Percentiles rank a stretch among this genome's conserved stretches.
phyloP scores from a whole-genome alignment of 164 flowering plant species.

The Nymphaea thermarum region DNA sequence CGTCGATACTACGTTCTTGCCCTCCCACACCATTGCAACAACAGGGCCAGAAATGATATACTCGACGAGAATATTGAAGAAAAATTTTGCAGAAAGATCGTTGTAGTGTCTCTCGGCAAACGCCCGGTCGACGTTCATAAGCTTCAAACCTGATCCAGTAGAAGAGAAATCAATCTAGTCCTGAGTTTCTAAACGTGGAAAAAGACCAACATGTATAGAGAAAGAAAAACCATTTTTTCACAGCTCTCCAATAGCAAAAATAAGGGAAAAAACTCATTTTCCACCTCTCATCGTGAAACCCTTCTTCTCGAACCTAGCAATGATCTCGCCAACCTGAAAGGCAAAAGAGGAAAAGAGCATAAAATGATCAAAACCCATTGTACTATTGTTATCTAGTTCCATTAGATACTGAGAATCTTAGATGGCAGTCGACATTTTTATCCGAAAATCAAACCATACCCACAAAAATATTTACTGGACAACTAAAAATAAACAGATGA shows the following conservation, averaged over 20 bases:
- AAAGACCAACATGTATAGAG: not conserved
- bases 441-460: not conserved
- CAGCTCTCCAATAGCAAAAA: not conserved
- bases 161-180: not conserved
- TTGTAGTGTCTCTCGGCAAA: constrained; percentile 87
- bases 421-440: not conserved
- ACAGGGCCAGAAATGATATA: constrained; percentile 86
- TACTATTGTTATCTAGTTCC: not conserved
- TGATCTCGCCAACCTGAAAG: constrained; percentile 64
- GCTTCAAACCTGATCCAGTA: constrained; percentile 45
- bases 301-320: constrained; percentile 69
- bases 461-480: not conserved
- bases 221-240: not conserved
- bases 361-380: not conserved
- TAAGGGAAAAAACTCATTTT: not conserved
- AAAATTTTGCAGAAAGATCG: constrained; percentile 75
- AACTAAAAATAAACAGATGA: not conserved
- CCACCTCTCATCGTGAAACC: constrained; percentile 73
- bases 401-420: not conserved
- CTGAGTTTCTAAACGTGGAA: not conserved
- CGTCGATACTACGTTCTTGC: constrained; percentile 63
- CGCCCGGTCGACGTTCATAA: constrained; percentile 49
- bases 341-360: not conserved
- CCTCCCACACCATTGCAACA: constrained; percentile 92
- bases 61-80: constrained; percentile 61